Evolutionary conservation across 2,329 filamentous ascomycete genomes (phyloP).

Genomic region (Pseudogymnoascus sp.): DNA sequence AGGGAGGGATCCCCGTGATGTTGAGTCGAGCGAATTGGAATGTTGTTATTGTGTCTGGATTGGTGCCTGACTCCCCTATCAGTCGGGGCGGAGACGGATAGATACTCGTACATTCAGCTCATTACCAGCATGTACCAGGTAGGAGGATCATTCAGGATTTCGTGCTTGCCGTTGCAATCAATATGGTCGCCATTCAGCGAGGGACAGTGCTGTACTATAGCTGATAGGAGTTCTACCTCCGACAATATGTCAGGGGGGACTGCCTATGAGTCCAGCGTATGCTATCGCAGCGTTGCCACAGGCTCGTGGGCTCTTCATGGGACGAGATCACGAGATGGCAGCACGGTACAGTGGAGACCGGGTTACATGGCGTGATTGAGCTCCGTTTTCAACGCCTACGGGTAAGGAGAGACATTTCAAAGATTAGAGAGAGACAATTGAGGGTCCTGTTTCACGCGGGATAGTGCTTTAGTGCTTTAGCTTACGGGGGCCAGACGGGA

Average conservation of each 20-base stretch:
- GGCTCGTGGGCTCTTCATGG: constrained; percentile 2
- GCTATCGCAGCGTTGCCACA: constrained; percentile 1
- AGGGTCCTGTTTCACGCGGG: constrained; percentile 4
- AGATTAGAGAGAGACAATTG: not conserved
- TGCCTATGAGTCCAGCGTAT: not conserved
- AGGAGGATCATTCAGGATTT: not conserved
- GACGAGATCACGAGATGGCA: constrained; percentile 4
- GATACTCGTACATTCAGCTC: not conserved
- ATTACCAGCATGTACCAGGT: not conserved
- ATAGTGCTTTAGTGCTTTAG: not conserved
- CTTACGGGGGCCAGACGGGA: constrained; percentile 4
- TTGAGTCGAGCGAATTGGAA: not conserved
- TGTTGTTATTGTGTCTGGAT: not conserved
- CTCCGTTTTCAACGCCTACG: constrained; percentile 2
- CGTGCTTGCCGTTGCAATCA: not conserved
- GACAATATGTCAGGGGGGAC: not conserved
- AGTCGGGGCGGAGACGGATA: not conserved
- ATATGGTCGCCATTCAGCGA: not conserved
- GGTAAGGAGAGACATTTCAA: not conserved
- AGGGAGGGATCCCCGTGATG: not conserved
- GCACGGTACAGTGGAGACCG: not conserved
- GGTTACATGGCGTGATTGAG: not conserved
- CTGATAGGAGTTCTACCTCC: constrained; percentile 4
- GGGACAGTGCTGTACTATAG: not conserved
- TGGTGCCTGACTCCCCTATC: not conserved